Percentiles rank a stretch among this genome's conserved stretches.
phyloP scores from a whole-genome alignment of 768 basidiomycete genomes.

The Rhodotorula graminis region DNA sequence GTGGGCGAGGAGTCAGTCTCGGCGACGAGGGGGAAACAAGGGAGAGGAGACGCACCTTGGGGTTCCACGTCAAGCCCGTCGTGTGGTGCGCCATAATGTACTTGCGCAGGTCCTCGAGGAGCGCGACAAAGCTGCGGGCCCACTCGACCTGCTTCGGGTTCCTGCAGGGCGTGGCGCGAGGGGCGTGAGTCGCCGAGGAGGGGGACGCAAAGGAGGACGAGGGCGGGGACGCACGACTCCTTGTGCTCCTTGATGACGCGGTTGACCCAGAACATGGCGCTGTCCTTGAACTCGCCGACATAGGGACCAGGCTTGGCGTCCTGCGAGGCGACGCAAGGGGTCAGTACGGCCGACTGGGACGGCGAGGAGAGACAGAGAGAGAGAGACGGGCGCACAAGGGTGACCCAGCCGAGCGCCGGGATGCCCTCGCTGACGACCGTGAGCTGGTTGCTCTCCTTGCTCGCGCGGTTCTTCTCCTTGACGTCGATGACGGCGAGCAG shows the following conservation, averaged over 20 bases:
- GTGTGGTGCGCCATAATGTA: constrained; percentile 82
- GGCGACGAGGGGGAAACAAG: not conserved
- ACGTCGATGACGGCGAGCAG: constrained; percentile 72
- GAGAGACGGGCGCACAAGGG: constrained; percentile 59
- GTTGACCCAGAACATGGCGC: constrained; percentile 80
- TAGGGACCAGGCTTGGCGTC: constrained; percentile 75
- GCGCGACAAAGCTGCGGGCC: constrained; percentile 64
- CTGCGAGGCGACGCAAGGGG: constrained; percentile 38
- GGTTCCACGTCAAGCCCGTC: constrained; percentile 83
- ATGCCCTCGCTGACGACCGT: constrained; percentile 76
- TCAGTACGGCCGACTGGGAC: not conserved
- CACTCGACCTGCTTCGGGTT: constrained; percentile 83
- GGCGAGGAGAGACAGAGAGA: not conserved
- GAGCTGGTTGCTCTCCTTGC: constrained; percentile 77
- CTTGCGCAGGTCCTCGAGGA: constrained; percentile 72
- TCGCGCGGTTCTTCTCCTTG: constrained; percentile 73
- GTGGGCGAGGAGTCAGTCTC: not conserved
- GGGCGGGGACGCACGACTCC: constrained; percentile 63
- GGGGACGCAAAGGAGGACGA: not conserved
- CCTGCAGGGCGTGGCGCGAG: constrained; percentile 51
- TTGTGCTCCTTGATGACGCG: constrained; percentile 87
- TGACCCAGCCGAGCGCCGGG: constrained; percentile 79
- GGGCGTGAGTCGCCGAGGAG: not conserved
- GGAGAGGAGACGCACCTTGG: constrained; percentile 54
- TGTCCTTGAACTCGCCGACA: constrained; percentile 77